phyloP scores from a whole-genome alignment of 495 filamentous ascomycete genomes.

The Baudoinia panamericana region DNA sequence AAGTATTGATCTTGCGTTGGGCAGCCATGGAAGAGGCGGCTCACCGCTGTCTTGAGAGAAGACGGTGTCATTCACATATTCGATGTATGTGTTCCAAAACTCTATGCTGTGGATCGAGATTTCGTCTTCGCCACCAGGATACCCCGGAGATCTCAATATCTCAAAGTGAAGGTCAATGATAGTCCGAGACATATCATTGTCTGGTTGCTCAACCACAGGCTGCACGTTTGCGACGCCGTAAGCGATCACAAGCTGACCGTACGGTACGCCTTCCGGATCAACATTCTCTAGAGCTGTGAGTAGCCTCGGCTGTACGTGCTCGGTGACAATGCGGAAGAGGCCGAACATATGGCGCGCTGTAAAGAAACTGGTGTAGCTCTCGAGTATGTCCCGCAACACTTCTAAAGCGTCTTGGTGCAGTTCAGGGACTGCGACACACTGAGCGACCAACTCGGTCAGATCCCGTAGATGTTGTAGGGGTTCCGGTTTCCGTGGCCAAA shows the following conservation, averaged over 20 bases:
- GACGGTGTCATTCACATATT: constrained; percentile 35
- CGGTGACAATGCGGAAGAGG: constrained; percentile 39
- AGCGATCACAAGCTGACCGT: constrained; percentile 15
- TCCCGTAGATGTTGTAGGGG: constrained; percentile 43
- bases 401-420: constrained; percentile 49
- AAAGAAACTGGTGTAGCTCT: constrained; percentile 51
- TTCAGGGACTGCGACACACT: constrained; percentile 40
- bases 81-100: constrained; percentile 68
- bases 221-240: constrained; percentile 15
- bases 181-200: constrained; percentile 1
- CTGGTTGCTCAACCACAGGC: constrained; percentile 12
- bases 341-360: constrained; percentile 39
- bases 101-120: constrained; percentile 66
- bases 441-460: constrained; percentile 42
- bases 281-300: constrained; percentile 5
- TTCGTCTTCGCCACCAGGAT: constrained; percentile 61
- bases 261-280: constrained; percentile 6
- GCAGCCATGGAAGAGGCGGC: constrained; percentile 6
- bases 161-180: constrained; percentile 14
- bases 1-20: constrained; percentile 6
- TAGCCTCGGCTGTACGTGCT: constrained; percentile 8
- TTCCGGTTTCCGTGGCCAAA: constrained; percentile 39
- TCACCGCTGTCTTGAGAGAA: constrained; percentile 15
- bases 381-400: constrained; percentile 49
- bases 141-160: constrained; percentile 52